Base-by-base conservation (phyloP, 768 basidiomycete species). In the Tephrocybe sp. region DNA sequence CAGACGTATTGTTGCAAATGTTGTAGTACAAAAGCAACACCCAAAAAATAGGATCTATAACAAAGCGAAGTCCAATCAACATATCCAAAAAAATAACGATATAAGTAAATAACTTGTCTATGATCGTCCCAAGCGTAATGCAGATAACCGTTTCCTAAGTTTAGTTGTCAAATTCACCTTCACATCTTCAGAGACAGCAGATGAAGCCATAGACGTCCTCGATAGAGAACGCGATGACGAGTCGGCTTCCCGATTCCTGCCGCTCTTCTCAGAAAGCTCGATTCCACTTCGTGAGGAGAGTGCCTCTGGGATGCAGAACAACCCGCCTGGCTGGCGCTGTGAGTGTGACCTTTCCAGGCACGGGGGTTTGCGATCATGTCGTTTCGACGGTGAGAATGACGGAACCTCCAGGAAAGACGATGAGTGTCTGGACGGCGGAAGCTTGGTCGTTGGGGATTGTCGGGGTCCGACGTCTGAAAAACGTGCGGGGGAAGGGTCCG, bases 121-220 rank as follows among this genome's bases (percentile, higher is more conserved):
- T 23, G 40, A 49, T 39, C 47, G 53, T 40, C 43, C 45, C 5
- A 54, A 31, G 16, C 57, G 51, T 36, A 58, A 47, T 13, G 38
- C 4, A 5, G 60, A 60, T 20, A 55, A 56, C 6, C 50, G 60
- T 34, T 51, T 60, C 53, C 51, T 60, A 23, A 58, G 39, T 48
- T 51, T 60, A 12, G 52, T 47, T 12, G 44, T 40, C n/a, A 56
- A 34, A 33, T 55, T 36, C n/a, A 26, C 30, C 19, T 49, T 49
- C 12, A 10, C 41, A 22, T 48, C 48, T 16, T 41, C 47, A 17
- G 49, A 49, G 5, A 41, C 40, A 30, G 30, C 45, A 11, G 54
- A 48, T 31, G 50, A 45, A 17, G 42, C 20, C 13, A 45, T 33
- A 17, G 45, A 49, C 8, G 50, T 23, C n/a, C 30, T 51, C 39